Percentiles rank a stretch among this genome's conserved stretches.
Evolutionary conservation across 306 rosid species (phyloP).

Genomic region (Clitoria ternatea): DNA sequence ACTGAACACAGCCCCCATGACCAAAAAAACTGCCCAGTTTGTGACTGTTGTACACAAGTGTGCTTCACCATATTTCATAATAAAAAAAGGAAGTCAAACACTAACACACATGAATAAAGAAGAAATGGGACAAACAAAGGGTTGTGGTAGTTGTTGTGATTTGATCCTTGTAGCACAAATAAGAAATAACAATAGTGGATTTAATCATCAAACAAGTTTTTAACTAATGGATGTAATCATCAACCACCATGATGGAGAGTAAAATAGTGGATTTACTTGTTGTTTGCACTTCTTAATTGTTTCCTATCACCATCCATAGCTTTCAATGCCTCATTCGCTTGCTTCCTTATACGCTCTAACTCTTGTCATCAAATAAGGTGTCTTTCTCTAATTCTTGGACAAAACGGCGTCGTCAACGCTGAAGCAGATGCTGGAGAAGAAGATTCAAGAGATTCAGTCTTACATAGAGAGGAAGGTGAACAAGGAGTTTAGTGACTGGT

Average conservation of each 20-base stretch:
- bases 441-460: too few species aligned
- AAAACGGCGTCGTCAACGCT: too few species aligned
- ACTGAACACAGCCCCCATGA: neutral
- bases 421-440: too few species aligned
- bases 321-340: slow-evolving; percentile 92
- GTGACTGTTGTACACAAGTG: neutral
- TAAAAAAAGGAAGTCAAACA: neutral
- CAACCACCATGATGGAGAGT: slow-evolving; percentile 18
- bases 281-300: slow-evolving; percentile 91
- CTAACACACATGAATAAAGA: slow-evolving; percentile 1
- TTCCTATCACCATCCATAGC: slow-evolving; percentile 96
- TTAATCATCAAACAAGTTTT: too few species aligned
- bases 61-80: slow-evolving; percentile 1
- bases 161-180: slow-evolving; percentile 6
- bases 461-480: too few species aligned
- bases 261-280: slow-evolving; percentile 57
- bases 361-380: too few species aligned
- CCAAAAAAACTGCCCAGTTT: neutral
- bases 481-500: too few species aligned
- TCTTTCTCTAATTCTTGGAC: too few species aligned
- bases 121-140: neutral
- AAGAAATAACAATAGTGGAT: too few species aligned
- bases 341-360: slow-evolving; percentile 92
- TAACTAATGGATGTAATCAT: slow-evolving; percentile 13
- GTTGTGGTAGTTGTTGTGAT: neutral